Conservation (phyloP, 2,329 filamentous ascomycete genomes). For the Dactylonectria estremocensis region DNA sequence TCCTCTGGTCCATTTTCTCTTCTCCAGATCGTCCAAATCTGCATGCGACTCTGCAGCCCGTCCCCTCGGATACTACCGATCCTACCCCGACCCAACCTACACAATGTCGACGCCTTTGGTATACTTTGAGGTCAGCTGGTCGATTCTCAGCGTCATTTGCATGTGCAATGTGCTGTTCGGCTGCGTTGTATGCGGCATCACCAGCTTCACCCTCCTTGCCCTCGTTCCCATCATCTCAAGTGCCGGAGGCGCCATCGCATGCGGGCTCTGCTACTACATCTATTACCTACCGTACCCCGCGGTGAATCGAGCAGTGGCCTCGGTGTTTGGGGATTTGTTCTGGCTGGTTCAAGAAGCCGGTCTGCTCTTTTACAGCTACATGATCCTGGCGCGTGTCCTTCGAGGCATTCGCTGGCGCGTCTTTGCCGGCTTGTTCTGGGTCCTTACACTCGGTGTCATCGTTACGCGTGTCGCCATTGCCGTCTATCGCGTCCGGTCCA, state of each 20-base stretch:
- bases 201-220: conserved; percentile 53
- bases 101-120: conserved; percentile 30
- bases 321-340: conserved; percentile 55
- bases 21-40: not conserved
- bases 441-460: conserved; percentile 66
- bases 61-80: not conserved
- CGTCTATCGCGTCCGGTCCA: conserved; percentile 49
- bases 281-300: conserved; percentile 51
- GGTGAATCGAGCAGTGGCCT: conserved; percentile 49
- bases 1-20: too few relatives aligned
- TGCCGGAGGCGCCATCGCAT: conserved; percentile 56
- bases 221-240: conserved; percentile 57
- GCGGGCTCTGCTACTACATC: conserved; percentile 59
- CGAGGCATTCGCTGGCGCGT: conserved; percentile 57
- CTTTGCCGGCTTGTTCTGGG: conserved; percentile 69
- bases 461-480: conserved; percentile 62
- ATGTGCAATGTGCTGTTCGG: conserved; percentile 57
- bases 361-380: conserved; percentile 64
- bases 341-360: conserved; percentile 62
- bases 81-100: not conserved
- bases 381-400: conserved; percentile 65
- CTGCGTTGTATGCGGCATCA: conserved; percentile 56
- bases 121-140: conserved; percentile 61
- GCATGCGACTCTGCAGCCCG: not conserved
- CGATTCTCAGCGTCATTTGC: conserved; percentile 60